These are phyloP conservation scores for Fusarium sp. DNA, from an alignment of 2,329 filamentous ascomycete genomes.

Conservation along the genomic window DNA sequence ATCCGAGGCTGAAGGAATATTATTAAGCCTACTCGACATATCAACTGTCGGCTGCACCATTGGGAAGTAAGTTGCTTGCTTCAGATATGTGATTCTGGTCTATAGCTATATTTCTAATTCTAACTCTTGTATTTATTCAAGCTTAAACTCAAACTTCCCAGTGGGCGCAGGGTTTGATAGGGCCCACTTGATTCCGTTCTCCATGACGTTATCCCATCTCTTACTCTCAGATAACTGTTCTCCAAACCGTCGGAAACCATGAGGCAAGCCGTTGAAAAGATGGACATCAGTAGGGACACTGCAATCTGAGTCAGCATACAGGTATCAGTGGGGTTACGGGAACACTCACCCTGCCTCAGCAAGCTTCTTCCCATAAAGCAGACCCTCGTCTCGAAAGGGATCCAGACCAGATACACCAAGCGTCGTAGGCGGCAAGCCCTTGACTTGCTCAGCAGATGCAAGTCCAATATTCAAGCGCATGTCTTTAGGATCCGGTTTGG, in stretches of 20 bases:
- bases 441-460: conserved; percentile 49
- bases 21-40: no score
- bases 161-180: conserved; percentile 50
- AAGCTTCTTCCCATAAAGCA: conserved; percentile 59
- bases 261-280: conserved; percentile 64
- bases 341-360: conserved; percentile 49
- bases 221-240: conserved; percentile 51
- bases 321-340: background rate
- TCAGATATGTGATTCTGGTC: no score
- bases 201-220: conserved; percentile 57
- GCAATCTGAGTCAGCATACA: background rate
- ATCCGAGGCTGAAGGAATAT: no score
- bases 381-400: conserved; percentile 60
- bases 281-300: conserved; percentile 61
- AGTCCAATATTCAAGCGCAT: conserved; percentile 52
- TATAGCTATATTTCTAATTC: no score
- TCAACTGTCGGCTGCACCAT: no score
- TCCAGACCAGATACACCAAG: conserved; percentile 60
- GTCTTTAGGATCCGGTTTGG: conserved; percentile 44
- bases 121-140: background rate
- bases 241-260: conserved; percentile 59
- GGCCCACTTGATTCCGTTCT: conserved; percentile 57
- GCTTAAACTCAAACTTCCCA: conserved; percentile 40
- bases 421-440: conserved; percentile 56
- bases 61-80: no score